Conservation (phyloP, 371 early-diverging fungal species). For the Mucor circinelloides region DNA sequence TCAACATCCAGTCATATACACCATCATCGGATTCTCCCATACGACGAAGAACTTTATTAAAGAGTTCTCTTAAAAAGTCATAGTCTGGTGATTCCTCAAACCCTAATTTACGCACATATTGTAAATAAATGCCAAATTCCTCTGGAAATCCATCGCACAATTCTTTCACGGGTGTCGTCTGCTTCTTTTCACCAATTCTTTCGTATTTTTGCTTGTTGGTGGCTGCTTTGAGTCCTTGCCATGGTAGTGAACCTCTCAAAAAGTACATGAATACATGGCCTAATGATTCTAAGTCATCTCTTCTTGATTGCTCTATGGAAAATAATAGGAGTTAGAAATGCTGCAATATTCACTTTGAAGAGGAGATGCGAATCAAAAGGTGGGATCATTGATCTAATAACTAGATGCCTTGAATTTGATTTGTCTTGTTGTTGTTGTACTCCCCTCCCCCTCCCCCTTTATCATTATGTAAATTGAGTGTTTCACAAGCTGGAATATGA, state of each 20-base stretch:
- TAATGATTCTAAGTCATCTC: conserved; percentile 99
- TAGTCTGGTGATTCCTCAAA: conserved; percentile 99
- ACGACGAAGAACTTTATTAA: conserved; percentile 82
- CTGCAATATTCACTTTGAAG: background rate
- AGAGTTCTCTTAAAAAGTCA: conserved; percentile 83
- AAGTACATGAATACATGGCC: conserved; percentile 99
- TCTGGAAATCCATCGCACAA: conserved; percentile 94
- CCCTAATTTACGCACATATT: conserved; percentile 91
- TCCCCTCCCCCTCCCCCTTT: no score
- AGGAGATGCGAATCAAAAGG: background rate
- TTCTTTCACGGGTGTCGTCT: conserved; percentile 89
- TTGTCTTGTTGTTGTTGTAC: background rate
- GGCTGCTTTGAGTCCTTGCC: conserved; percentile 99
- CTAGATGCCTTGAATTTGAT: background rate
- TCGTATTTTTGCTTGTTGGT: conserved; percentile 99
- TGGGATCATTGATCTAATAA: background rate
- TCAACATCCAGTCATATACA: conserved; percentile 96
- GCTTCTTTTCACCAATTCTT: conserved; percentile 98
- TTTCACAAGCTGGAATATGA: background rate
- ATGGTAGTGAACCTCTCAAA: conserved; percentile 96
- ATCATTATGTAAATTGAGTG: background rate
- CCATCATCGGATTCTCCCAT: conserved; percentile 85
- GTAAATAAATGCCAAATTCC: conserved; percentile 91
- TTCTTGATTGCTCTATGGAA: conserved; percentile 87
- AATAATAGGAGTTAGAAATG: background rate